Percentiles rank a stretch among this genome's conserved stretches.
These are phyloP conservation scores for Colletotrichum salicis DNA, from an alignment of 2,329 filamentous ascomycete species.

Conservation along the genomic window DNA sequence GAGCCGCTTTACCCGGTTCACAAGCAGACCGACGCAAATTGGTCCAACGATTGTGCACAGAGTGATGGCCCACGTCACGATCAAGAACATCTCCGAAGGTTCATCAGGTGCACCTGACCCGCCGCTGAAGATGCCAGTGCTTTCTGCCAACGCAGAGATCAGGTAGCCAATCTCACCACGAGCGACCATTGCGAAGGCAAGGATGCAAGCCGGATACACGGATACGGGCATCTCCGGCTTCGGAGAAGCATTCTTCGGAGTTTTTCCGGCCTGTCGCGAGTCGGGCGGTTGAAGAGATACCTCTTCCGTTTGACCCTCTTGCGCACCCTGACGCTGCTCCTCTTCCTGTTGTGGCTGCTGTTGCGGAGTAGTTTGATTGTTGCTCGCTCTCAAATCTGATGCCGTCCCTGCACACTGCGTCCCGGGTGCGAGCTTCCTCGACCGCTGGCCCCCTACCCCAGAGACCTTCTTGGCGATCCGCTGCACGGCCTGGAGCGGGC, in stretches of 20 bases:
- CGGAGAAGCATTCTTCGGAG: slow-evolving; percentile 28
- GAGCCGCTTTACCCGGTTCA: slow-evolving; percentile 53
- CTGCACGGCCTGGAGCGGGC: slow-evolving; percentile 29
- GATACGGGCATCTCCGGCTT: slow-evolving; percentile 63
- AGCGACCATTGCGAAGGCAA: slow-evolving; percentile 77
- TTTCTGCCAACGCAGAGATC: slow-evolving; percentile 75
- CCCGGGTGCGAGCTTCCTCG: slow-evolving; percentile 21
- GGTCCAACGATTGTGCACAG: slow-evolving; percentile 66
- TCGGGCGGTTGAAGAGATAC: not conserved
- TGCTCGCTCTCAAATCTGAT: not conserved
- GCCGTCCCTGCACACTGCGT: slow-evolving; percentile 12
- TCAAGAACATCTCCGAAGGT: slow-evolving; percentile 56
- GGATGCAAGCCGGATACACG: slow-evolving; percentile 73
- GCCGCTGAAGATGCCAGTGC: slow-evolving; percentile 53
- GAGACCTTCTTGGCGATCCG: slow-evolving; percentile 9
- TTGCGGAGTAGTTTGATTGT: not conserved
- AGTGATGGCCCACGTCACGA: slow-evolving; percentile 66
- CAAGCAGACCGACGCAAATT: slow-evolving; percentile 58
- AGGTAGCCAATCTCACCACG: slow-evolving; percentile 85
- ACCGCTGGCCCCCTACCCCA: not conserved
- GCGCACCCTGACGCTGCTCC: not conserved
- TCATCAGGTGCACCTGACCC: slow-evolving; percentile 39
- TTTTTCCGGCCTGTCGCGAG: slow-evolving; percentile 34
- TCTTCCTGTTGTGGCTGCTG: not conserved
- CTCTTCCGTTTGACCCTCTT: not conserved